Conservation (phyloP, 192 early-diverging fungal species). For the Gigaspora rosea region DNA sequence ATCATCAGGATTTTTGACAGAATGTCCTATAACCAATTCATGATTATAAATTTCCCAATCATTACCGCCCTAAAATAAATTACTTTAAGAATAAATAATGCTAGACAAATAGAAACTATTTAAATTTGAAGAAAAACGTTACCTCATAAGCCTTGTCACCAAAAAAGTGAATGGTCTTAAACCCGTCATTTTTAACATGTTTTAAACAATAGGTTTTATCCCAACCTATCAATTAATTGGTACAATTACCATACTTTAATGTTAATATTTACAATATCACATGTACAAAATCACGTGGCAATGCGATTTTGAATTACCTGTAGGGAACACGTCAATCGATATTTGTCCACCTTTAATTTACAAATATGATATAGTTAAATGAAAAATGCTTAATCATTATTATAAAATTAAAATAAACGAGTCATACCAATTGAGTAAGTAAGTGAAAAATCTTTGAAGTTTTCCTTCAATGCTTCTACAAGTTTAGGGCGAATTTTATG, state of each 20-base stretch:
- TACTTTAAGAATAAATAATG: background rate
- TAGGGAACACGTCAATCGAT: slow-evolving; percentile 98
- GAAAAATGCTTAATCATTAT: slow-evolving; percentile 8
- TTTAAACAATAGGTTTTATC: slow-evolving; percentile 99
- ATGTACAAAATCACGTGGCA: too few species aligned
- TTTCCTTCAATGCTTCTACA: slow-evolving; percentile 74
- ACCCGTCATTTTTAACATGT: slow-evolving; percentile 83
- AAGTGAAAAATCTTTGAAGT: slow-evolving; percentile 84
- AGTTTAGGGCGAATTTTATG: slow-evolving; percentile 86
- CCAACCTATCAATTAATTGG: slow-evolving; percentile 62
- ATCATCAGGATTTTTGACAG: slow-evolving; percentile 81
- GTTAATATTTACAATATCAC: too few species aligned
- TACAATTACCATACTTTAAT: too few species aligned
- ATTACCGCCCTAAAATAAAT: slow-evolving; percentile 78
- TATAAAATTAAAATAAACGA: background rate
- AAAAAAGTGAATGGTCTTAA: slow-evolving; percentile 95
- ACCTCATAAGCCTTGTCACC: slow-evolving; percentile 95
- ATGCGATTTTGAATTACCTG: slow-evolving; percentile 37
- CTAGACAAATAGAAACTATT: background rate
- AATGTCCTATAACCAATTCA: slow-evolving; percentile 77
- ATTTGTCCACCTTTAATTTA: slow-evolving; percentile 81
- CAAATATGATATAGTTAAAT: background rate
- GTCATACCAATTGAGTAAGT: slow-evolving; percentile 89
- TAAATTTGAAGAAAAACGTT: background rate
- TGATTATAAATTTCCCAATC: slow-evolving; percentile 96